Base-by-base conservation (phyloP, 1,284 basidiomycete genomes). In the Trametes pubescens region DNA sequence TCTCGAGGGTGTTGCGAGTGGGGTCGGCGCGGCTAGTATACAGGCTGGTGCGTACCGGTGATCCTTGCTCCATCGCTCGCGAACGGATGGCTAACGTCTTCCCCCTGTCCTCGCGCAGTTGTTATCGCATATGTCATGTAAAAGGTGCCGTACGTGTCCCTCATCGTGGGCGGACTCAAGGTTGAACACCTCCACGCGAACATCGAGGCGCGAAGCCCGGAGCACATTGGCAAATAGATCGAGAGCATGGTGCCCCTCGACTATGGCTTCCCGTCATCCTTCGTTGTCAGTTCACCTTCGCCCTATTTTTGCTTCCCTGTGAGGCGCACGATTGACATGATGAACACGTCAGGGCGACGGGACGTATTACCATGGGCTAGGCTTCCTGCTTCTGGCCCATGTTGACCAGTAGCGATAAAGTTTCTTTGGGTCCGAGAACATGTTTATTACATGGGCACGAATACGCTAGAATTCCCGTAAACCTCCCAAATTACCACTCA, bases 61-160 rank as follows among this genome's bases (percentile, higher is more conserved):
- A 11, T 38, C 37, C 14, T 2, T 38, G 2, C 4, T 6, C 10
- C 14, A 3, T 3, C 10, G 37, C 37, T 13, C 14, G 2, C 5
- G 37, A 13, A 16, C 11, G 14, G 10, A 13, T 38, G 37, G 40
- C 40, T 43, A 16, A 43, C 14, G 18, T n/a, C n/a, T n/a, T n/a
- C n/a, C 40, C 40, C 18, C 14, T 2, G 14, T 16, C 14, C 18
- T 2, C 21, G n/a, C 16, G 5, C 29, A 51, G 49, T 52, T 61
- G 71, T 71, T 2, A 72, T 73, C 32, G 72, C 72, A 3, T 74
- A 72, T 22, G 60, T 69, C 32, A 67, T 73, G 67, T 68, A 72
- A 4, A 73, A 18, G 40, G 18, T 8, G 3, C 40, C 16, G 16
- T 43, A 43, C 40, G 40, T 70, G n/a, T 73, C 72, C 60, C 71